Conservation (phyloP, 2,329 filamentous ascomycete genomes). For the Metarhizium rileyi region DNA sequence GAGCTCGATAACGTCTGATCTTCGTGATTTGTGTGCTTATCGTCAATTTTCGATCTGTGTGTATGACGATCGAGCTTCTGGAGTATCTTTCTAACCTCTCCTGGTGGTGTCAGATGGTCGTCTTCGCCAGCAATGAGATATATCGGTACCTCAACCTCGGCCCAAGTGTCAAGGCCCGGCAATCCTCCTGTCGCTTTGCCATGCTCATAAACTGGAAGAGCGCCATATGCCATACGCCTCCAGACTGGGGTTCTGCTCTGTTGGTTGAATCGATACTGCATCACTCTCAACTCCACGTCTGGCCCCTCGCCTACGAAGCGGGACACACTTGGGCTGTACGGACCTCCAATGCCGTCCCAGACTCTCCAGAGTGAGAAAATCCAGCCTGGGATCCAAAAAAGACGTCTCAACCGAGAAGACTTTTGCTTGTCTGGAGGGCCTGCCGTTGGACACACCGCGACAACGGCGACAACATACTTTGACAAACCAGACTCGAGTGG, state of each 20-base stretch:
- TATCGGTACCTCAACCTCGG: constrained; percentile 60
- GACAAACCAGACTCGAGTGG: constrained; percentile 43
- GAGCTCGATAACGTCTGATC: neutral
- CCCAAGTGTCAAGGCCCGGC: constrained; percentile 63
- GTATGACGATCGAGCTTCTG: constrained; percentile 23
- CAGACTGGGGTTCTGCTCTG: constrained; percentile 78
- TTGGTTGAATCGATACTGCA: constrained; percentile 68
- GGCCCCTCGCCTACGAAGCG: constrained; percentile 64
- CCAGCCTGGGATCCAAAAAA: constrained; percentile 59
- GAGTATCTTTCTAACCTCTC: constrained; percentile 59
- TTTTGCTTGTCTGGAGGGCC: constrained; percentile 46
- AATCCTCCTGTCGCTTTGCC: constrained; percentile 51
- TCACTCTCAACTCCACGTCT: constrained; percentile 52
- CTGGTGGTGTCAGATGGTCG: constrained; percentile 66
- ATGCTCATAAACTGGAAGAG: constrained; percentile 49
- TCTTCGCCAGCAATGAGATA: constrained; percentile 69
- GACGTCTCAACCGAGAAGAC: constrained; percentile 35
- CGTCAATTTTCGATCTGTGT: constrained; percentile 11
- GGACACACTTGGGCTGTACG: constrained; percentile 65
- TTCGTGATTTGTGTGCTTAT: neutral
- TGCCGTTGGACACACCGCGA: constrained; percentile 73
- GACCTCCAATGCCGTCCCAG: constrained; percentile 72
- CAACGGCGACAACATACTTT: constrained; percentile 59
- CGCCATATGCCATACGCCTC: constrained; percentile 69
- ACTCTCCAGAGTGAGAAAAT: constrained; percentile 68